Percentiles rank a stretch among this genome's conserved stretches.
Conservation (phyloP, 2,329 filamentous ascomycete species). For the Venturia aucupariae region DNA sequence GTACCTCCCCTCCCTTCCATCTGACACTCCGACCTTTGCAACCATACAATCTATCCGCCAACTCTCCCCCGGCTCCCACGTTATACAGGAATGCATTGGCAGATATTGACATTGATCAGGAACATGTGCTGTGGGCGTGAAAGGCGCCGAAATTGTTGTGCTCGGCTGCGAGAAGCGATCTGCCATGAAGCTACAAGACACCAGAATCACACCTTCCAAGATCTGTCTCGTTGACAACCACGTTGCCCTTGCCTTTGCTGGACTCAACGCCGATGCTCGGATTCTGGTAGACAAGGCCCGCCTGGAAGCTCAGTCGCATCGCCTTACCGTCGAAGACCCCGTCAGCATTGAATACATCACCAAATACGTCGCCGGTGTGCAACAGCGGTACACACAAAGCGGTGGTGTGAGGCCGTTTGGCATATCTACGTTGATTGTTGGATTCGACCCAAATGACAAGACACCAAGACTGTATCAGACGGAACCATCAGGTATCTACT, state of each 20-base stretch:
- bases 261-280: constrained; percentile 92
- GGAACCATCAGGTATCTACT: constrained; percentile 98
- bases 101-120: constrained; percentile 41
- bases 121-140: constrained; percentile 96
- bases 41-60: neutral
- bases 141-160: constrained; percentile 88
- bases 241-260: constrained; percentile 93
- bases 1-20: neutral
- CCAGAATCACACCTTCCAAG: constrained; percentile 96
- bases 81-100: neutral
- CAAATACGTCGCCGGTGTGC: constrained; percentile 94
- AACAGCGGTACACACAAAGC: constrained; percentile 98
- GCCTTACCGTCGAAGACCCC: constrained; percentile 92
- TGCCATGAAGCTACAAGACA: constrained; percentile 99
- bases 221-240: constrained; percentile 94
- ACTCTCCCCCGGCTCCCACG: neutral
- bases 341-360: constrained; percentile 99
- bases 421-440: constrained; percentile 94
- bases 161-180: constrained; percentile 98
- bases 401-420: constrained; percentile 98
- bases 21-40: neutral
- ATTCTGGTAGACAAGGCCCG: constrained; percentile 98
- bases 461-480: constrained; percentile 92
- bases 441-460: constrained; percentile 91
- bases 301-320: constrained; percentile 93